Percentiles rank a stretch among this genome's conserved stretches.
Conservation (phyloP, 331 rosid genomes). For the Telfairia occidentalis region DNA sequence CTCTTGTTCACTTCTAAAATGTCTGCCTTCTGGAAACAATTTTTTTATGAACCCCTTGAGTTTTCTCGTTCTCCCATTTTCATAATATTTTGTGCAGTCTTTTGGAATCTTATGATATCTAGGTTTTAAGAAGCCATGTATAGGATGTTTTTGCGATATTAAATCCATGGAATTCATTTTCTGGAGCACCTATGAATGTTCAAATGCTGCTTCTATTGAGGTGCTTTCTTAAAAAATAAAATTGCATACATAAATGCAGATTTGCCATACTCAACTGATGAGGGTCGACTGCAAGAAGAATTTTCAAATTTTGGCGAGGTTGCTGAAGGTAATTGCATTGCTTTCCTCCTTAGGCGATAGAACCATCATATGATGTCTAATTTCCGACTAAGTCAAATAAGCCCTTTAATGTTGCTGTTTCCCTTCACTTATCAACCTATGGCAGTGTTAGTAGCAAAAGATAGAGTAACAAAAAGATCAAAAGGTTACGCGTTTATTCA, state of each 20-base stretch:
- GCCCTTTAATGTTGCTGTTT: background rate
- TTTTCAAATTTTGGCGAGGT: constrained; percentile 80
- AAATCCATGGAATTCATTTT: background rate
- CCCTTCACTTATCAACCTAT: background rate
- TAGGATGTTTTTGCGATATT: background rate
- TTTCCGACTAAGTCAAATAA: background rate
- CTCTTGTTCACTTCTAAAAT: background rate
- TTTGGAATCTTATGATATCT: background rate
- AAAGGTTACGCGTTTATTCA: constrained; percentile 85
- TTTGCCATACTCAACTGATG: constrained; percentile 63
- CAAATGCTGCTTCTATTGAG: background rate
- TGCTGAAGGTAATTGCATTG: constrained; percentile 51
- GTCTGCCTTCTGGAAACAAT: background rate
- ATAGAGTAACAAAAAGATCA: constrained; percentile 35
- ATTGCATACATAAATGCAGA: constrained; percentile 27
- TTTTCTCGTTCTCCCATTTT: background rate
- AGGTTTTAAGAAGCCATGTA: background rate
- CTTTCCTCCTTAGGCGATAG: constrained; percentile 1
- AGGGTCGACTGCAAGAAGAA: constrained; percentile 42
- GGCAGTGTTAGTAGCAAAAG: constrained; percentile 57
- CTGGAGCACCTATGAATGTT: background rate
- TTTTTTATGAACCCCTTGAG: background rate
- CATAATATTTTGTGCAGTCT: background rate
- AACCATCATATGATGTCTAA: background rate
- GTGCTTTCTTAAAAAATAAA: background rate